Evolutionary conservation across 2,329 filamentous ascomycete species (phyloP).

Genomic region (Amauroascus verrucosus): DNA sequence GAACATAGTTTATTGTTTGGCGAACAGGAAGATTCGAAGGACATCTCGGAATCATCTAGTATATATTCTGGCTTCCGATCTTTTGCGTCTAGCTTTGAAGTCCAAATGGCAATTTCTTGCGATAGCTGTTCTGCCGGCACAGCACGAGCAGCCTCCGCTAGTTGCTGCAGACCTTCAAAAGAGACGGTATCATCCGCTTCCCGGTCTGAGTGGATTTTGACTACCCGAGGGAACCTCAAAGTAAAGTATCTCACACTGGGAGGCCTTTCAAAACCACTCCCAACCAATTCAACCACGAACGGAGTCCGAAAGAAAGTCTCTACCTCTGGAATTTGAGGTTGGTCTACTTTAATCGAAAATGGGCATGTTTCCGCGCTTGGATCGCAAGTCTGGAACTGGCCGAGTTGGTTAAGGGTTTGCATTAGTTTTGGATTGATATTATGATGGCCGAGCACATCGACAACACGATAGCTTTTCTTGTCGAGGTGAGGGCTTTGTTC

Average conservation of each 20-base stretch:
- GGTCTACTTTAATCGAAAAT: conserved; percentile 41
- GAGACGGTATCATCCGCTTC: conserved; percentile 57
- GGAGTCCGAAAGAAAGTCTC: conserved; percentile 54
- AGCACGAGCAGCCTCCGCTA: conserved; percentile 50
- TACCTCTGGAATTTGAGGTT: conserved; percentile 28
- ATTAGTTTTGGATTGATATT: conserved; percentile 44
- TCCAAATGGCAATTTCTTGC: conserved; percentile 13
- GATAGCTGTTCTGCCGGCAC: conserved; percentile 25
- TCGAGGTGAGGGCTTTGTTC: conserved; percentile 43
- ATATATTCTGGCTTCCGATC: conserved; percentile 14
- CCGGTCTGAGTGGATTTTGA: conserved; percentile 69
- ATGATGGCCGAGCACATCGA: conserved; percentile 49
- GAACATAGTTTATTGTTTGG: neutral
- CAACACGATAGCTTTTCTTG: conserved; percentile 54
- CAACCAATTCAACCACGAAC: conserved; percentile 68
- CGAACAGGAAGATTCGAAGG: neutral
- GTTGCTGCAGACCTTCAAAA: conserved; percentile 58
- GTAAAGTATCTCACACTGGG: conserved; percentile 61
- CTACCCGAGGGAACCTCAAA: conserved; percentile 63
- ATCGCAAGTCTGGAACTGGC: conserved; percentile 38
- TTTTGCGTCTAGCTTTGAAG: conserved; percentile 8
- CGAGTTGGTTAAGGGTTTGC: conserved; percentile 39
- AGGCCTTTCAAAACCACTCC: conserved; percentile 66
- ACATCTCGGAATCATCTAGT: conserved; percentile 14
- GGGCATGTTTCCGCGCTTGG: conserved; percentile 22